These are phyloP conservation scores for Lactarius psammicola DNA, from an alignment of 768 basidiomycete species.

Conservation along the genomic window DNA sequence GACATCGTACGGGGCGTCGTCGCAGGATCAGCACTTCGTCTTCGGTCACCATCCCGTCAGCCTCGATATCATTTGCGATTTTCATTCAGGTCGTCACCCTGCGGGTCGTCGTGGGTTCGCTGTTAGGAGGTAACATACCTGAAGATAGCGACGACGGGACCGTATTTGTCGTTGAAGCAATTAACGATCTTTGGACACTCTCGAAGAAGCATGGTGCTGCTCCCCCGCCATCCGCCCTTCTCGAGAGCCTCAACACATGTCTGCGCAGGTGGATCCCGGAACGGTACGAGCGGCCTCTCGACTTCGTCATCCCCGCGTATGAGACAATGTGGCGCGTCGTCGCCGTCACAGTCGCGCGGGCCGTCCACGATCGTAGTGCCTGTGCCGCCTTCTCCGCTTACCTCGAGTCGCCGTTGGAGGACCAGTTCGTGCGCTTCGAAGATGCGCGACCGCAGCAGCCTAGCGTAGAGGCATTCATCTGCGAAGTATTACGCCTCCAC, in stretches of 20 bases:
- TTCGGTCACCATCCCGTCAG: not conserved
- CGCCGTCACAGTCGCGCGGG: slow-evolving; percentile 44
- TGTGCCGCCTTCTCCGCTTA: slow-evolving; percentile 40
- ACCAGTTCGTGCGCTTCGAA: slow-evolving; percentile 34
- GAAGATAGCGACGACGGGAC: slow-evolving; percentile 17
- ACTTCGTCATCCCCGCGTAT: slow-evolving; percentile 57
- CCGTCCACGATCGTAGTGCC: slow-evolving; percentile 34
- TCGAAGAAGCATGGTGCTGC: slow-evolving; percentile 39
- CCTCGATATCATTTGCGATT: not conserved
- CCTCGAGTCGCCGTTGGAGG: slow-evolving; percentile 34
- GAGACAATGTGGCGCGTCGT: slow-evolving; percentile 64
- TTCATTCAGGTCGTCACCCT: slow-evolving; percentile 16
- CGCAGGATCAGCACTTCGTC: not conserved
- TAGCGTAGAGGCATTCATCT: slow-evolving; percentile 40
- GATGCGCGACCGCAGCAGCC: slow-evolving; percentile 24
- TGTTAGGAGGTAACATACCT: slow-evolving; percentile 5
- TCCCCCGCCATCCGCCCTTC: slow-evolving; percentile 34
- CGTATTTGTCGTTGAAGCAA: slow-evolving; percentile 38
- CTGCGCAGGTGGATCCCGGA: slow-evolving; percentile 44
- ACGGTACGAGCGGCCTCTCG: slow-evolving; percentile 42
- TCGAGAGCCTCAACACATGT: slow-evolving; percentile 38
- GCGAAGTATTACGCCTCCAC: slow-evolving; percentile 48
- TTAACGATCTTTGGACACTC: slow-evolving; percentile 49
- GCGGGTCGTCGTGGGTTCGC: not conserved
- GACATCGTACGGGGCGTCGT: not conserved